A percentile compares a stretch with the other conserved stretches of the same genome.
Evolutionary conservation across 345 rosid species (phyloP).

Genomic region (Eucalyptus marginata): DNA sequence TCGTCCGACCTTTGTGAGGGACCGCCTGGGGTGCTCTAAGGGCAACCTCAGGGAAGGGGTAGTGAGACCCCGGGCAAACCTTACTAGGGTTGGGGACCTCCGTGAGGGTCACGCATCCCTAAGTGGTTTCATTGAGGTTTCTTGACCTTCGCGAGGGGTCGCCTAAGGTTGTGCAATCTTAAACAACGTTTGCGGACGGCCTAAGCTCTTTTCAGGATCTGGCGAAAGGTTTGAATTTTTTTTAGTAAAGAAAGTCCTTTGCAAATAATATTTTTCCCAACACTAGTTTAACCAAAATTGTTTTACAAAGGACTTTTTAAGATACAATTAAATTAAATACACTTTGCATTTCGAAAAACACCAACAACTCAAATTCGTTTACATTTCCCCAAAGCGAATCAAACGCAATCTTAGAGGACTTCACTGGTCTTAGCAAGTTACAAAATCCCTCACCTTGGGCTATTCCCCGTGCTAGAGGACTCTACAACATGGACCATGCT

Average conservation of each 20-base stretch:
- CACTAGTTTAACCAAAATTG: background rate
- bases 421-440: background rate
- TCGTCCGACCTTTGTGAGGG: background rate
- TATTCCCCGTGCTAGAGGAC: background rate
- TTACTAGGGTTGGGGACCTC: background rate
- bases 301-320: background rate
- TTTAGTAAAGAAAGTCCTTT: background rate
- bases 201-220: background rate
- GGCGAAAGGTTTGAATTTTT: background rate
- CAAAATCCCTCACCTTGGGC: background rate
- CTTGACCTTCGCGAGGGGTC: background rate
- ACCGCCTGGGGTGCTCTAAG: too few relatives aligned
- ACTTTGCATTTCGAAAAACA: too few relatives aligned
- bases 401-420: background rate
- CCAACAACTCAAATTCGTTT: background rate
- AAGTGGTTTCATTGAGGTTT: background rate
- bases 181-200: accelerated
- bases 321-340: too few relatives aligned
- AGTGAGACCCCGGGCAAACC: background rate
- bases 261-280: background rate
- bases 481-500: background rate
- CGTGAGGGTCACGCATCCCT: background rate
- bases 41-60: too few relatives aligned
- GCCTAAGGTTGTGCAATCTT: background rate
- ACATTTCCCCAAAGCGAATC: background rate